Base-by-base conservation (phyloP, 2,329 filamentous ascomycete species). In the Fonsecaea erecta region DNA sequence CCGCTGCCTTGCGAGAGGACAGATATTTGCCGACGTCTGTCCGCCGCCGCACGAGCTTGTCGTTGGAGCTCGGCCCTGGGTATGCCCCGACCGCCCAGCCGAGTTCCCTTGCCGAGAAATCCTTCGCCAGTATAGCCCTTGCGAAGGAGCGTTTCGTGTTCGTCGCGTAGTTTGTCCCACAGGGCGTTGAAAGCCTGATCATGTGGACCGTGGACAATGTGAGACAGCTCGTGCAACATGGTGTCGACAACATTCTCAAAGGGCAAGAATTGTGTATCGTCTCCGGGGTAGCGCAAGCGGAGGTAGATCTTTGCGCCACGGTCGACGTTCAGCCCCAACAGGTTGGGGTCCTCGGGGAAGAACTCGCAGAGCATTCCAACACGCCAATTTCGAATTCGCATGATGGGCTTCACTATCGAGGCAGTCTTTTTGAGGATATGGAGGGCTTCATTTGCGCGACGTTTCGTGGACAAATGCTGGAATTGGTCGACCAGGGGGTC, bases 91-190 rank as follows among this genome's bases (percentile, higher is more conserved):
- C 90, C 90, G 60, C 93, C 93, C 0, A 97, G 84, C 11, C 86
- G 86, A 16, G 87, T 86, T 1, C 93, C 94, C 34, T 89, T 80
- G 0, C 89, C 88, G 32, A 97, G 80, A 78, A 97, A 97, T 0
- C 91, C 91, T 77, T 97, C 93, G 12, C 94, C 94, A 0, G 91
- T 96, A 74, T 94, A 97, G 18, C 94, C 94, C 75, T 94, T 95
- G 64, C 87, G 80, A 11, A 88, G 74, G 6, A 97, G 83, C 1
- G 87, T 86, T 72, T 93, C 86, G 72, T 94, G 89, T 77, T 97
- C 93, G 64, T 94, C 91, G 21, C 94, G 88, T 3, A 97, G 85
- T 74, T 96, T 90, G 71, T 97, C 89, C 92, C 93, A 97, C 4
- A 97, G 81, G 0, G 88, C 88, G 71, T 97, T 88, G 74, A 98